Evolutionary conservation across 2,329 filamentous ascomycete genomes (phyloP).

Genomic region (Apiospora arundinis): DNA sequence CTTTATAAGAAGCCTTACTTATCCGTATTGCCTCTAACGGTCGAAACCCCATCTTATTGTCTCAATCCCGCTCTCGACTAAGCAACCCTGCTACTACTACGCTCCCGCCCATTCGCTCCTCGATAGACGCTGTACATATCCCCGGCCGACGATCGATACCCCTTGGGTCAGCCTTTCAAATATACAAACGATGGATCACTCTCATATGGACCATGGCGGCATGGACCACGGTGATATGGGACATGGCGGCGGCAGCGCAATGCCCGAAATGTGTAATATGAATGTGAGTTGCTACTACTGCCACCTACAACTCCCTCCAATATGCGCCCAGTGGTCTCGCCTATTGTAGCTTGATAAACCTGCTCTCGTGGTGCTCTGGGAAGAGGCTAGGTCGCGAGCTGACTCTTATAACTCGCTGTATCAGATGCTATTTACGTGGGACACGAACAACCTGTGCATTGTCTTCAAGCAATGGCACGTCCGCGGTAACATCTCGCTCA

Average conservation of each 20-base stretch:
- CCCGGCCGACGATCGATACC: background rate
- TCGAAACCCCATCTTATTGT: background rate
- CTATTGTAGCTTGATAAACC: background rate
- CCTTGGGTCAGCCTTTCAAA: background rate
- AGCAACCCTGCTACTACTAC: background rate
- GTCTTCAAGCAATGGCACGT: constrained; percentile 93
- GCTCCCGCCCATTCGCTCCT: background rate
- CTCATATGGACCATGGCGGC: constrained; percentile 52
- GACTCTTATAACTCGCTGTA: background rate
- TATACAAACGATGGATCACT: constrained; percentile 43
- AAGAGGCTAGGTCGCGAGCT: background rate
- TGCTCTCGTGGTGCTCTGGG: background rate
- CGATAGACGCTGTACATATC: background rate
- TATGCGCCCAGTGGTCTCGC: background rate
- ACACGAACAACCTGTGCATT: constrained; percentile 92
- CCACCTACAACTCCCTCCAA: background rate
- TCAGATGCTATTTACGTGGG: constrained; percentile 98
- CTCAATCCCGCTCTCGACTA: background rate
- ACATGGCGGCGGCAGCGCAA: constrained; percentile 62
- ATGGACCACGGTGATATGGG: constrained; percentile 59
- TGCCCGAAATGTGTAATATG: constrained; percentile 83
- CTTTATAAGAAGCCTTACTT: constrained; percentile 3
- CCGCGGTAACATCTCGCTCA: constrained; percentile 72
- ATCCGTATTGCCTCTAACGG: background rate
- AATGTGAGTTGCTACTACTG: constrained; percentile 66